These are phyloP conservation scores for Metschnikowia dekortorum DNA, from an alignment of 805 yeast species.

Conservation along the genomic window DNA sequence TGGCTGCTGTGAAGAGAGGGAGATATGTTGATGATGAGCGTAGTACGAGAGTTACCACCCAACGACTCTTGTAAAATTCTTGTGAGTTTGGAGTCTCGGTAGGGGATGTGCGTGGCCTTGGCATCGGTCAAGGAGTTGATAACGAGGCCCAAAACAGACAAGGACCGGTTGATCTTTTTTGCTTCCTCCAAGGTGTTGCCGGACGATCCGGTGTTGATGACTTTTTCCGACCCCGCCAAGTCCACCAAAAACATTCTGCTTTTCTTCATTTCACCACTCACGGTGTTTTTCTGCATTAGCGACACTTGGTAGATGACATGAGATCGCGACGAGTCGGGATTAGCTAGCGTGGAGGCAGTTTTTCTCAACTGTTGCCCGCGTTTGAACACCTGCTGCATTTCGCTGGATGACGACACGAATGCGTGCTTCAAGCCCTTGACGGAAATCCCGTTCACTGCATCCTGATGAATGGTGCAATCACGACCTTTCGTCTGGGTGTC, in stretches of 20 bases:
- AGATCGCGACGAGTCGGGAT: slow-evolving; percentile 69
- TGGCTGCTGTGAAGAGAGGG: slow-evolving; percentile 50
- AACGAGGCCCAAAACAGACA: slow-evolving; percentile 75
- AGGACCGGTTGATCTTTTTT: slow-evolving; percentile 73
- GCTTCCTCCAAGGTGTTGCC: slow-evolving; percentile 80
- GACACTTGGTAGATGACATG: slow-evolving; percentile 74
- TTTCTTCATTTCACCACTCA: slow-evolving; percentile 53
- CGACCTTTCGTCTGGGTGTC: slow-evolving; percentile 20
- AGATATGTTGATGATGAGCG: slow-evolving; percentile 70
- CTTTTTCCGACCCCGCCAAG: slow-evolving; percentile 83
- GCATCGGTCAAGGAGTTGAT: slow-evolving; percentile 74
- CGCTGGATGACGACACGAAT: slow-evolving; percentile 54
- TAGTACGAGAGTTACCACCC: slow-evolving; percentile 79
- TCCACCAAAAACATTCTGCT: slow-evolving; percentile 74
- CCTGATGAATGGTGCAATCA: slow-evolving; percentile 57
- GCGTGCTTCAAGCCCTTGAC: slow-evolving; percentile 67
- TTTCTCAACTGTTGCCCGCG: slow-evolving; percentile 56
- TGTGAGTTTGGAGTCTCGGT: slow-evolving; percentile 74
- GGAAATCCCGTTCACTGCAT: slow-evolving; percentile 57
- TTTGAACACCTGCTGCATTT: slow-evolving; percentile 53
- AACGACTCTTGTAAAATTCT: slow-evolving; percentile 73
- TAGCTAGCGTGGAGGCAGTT: slow-evolving; percentile 63
- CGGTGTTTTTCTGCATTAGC: slow-evolving; percentile 54
- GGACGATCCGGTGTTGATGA: slow-evolving; percentile 69
- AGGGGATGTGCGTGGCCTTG: slow-evolving; percentile 61